Evolutionary conservation across 306 rosid genomes (phyloP), one percentile per base, ranked within the genome.

Genomic region (Ceratonia siliqua): DNA sequence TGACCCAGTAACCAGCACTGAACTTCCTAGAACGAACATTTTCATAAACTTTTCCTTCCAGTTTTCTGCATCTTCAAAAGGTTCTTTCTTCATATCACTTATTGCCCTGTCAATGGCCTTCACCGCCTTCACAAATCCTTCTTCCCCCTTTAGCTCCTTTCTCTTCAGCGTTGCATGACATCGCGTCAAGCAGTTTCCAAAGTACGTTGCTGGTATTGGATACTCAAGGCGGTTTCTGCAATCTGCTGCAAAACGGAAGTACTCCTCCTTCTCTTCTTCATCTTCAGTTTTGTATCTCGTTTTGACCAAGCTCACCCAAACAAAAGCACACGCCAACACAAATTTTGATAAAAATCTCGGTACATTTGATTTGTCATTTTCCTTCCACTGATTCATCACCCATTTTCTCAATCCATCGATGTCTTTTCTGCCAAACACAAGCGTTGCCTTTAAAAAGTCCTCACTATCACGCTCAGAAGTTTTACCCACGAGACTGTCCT

Each of bases 141-240:
- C 64, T 42, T 71, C 73, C 6, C 73, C 87, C 24, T 57, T 70
- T 0, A 83, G 12, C 8, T 75, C 84, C 58, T 38, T 79, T n/a
- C 84, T 83, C 45, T 75, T 70, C 0, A 79, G 45, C 2, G 32
- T 9, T 20, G 84, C 79, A 13, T 67, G 33, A 27, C 79, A 71
- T 6, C 17, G 5, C 3, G 79, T 67, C 59, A 83, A 2, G 73
- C 87, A 83, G 35, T 83, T 83, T 3, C 84, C 87, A 20, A 83
- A 83, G 62, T 83, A 83, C 1, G 75, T 78, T 6, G 20, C 43
- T 11, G 75, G 79, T 9, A 83, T 20, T 4, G 62, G 42, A 49
- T 53, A 45, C 30, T 56, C 82, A 18, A 83, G 74, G 0, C 73
- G 73, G 8, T 59, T 77, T 77, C 84, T 79, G 15, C 84, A 83